Base-by-base conservation (phyloP, 805 yeast species). In the Candida arabinofermentans region DNA sequence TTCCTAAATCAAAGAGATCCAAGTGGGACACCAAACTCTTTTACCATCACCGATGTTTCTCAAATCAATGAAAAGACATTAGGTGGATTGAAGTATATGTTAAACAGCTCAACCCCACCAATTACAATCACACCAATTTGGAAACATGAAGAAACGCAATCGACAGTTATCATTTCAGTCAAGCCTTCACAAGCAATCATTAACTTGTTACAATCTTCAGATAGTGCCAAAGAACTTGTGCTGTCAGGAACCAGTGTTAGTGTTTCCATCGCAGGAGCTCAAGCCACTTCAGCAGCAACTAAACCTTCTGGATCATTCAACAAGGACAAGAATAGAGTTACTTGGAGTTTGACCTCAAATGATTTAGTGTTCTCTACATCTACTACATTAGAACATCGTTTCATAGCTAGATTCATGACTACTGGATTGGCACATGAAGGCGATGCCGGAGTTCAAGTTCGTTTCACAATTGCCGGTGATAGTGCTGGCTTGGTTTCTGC, bases 301-400 rank as follows among this genome's bases (percentile, higher is more conserved):
- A 87, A 86, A 59, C 99, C 99, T 5, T 81, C 85, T 42, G 98
- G 97, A 43, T 78, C 95, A 1, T 91, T 89, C 71, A 87, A 83
- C 64, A 83, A 79, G 56, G 97, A 89, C 39, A 81, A 79, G 57
- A 83, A 79, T 51, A 77, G 97, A 64, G 82, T 93, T 43, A 83
- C 93, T 0, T 90, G 97, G 96, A 77, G 84, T 58, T 79, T 80
- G 51, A 47, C 53, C 24, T 41, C 54, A 23, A 48, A 63, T 8
- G 72, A 77, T 3, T 48, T 76, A 27, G 53, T 49, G 5, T 68
- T 77, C 43, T 53, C 61, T 21, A 35, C 53, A 5, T 41, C 49
- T 12, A 61, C 50, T 12, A 61, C 62, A 6, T 34, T 38, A 22
- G 89, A 84, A 50, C 82, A 83, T 53, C 79, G 84, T 54, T 71